phyloP scores from a whole-genome alignment of 1,284 basidiomycete genomes.

The Puccinia polysora region DNA sequence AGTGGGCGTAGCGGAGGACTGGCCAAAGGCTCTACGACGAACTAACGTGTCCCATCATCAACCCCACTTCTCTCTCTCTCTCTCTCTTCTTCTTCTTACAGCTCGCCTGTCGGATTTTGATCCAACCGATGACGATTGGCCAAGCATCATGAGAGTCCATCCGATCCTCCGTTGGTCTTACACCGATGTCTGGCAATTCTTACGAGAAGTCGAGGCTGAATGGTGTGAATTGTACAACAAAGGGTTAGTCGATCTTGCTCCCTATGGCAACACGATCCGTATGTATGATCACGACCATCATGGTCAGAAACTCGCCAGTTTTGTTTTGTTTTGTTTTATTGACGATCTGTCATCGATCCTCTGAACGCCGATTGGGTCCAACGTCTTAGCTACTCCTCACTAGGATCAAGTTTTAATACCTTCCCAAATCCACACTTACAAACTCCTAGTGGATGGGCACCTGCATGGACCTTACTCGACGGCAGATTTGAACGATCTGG shows the following conservation, averaged over 20 bases:
- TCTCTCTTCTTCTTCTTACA: constrained; percentile 13
- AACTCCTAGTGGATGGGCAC: constrained; percentile 56
- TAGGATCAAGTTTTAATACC: constrained; percentile 92
- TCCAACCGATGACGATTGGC: constrained; percentile 83
- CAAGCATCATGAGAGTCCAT: constrained; percentile 80
- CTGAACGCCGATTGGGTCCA: neutral
- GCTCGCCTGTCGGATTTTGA: constrained; percentile 64
- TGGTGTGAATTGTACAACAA: constrained; percentile 87
- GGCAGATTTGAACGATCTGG: constrained; percentile 67
- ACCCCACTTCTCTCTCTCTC: neutral
- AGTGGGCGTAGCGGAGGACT: too few species aligned
- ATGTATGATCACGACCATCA: neutral
- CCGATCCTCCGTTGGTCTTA: constrained; percentile 96
- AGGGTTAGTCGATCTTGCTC: constrained; percentile 62
- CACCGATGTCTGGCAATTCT: constrained; percentile 79
- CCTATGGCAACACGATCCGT: neutral
- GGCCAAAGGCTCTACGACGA: neutral
- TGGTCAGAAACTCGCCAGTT: neutral
- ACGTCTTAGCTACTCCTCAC: constrained; percentile 90
- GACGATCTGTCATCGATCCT: neutral
- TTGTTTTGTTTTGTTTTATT: neutral
- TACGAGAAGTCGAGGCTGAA: constrained; percentile 68
- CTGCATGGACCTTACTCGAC: constrained; percentile 75
- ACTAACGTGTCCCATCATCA: constrained; percentile 20
- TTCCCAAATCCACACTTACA: constrained; percentile 68